Conservation (phyloP, 2,329 filamentous ascomycete species). For the Catunica adiposa region DNA sequence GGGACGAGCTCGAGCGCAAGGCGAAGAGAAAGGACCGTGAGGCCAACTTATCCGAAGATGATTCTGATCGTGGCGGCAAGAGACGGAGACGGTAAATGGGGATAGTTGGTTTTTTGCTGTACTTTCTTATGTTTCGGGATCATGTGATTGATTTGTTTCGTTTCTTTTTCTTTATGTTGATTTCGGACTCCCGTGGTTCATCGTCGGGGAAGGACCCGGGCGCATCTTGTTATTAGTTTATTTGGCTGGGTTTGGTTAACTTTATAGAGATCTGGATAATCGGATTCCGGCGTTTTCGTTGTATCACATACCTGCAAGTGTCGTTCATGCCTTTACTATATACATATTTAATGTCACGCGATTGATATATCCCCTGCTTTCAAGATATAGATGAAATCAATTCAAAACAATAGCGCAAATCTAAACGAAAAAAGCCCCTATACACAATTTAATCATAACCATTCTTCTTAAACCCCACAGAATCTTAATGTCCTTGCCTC, state of each 20-base stretch:
- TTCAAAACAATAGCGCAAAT: neutral
- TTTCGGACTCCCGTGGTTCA: neutral
- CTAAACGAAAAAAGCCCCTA: neutral
- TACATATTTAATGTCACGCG: too few species aligned
- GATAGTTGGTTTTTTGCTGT: conserved; percentile 13
- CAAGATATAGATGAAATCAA: neutral
- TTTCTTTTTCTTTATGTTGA: neutral
- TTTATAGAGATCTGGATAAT: neutral
- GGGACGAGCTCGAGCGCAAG: conserved; percentile 89
- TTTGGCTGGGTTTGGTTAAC: neutral
- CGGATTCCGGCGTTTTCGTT: neutral
- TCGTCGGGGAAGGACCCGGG: neutral
- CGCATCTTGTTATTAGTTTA: neutral
- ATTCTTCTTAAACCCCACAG: neutral
- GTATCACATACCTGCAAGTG: neutral
- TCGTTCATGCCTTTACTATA: neutral
- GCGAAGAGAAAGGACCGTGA: conserved; percentile 69
- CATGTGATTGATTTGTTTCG: conserved; percentile 2
- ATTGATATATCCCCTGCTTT: too few species aligned
- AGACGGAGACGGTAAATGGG: conserved; percentile 19
- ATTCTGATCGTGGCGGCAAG: conserved; percentile 58
- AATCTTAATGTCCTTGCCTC: neutral
- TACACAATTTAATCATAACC: neutral
- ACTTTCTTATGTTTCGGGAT: neutral
- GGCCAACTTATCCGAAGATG: conserved; percentile 36